Percentiles rank a stretch among this genome's conserved stretches.
Evolutionary conservation across 768 basidiomycete species (phyloP).

Genomic region (Lentinula sp.): DNA sequence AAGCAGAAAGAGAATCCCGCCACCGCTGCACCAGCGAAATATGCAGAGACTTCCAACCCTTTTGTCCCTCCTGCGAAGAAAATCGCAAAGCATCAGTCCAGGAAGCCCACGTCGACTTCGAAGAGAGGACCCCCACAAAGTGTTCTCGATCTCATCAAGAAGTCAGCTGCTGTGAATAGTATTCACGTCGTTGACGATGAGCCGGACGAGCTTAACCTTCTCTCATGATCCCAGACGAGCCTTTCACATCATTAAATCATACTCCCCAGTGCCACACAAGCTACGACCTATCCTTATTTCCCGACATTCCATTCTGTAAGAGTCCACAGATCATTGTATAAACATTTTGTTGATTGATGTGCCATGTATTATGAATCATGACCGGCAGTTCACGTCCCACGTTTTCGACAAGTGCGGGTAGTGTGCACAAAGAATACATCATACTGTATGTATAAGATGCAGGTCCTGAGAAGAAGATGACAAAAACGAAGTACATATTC

Average conservation of each 20-base stretch:
- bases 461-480: too few species aligned
- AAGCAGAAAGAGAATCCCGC: conserved; percentile 3
- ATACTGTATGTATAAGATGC: too few species aligned
- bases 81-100: not conserved
- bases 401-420: too few species aligned
- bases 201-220: conserved; percentile 6
- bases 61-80: not conserved
- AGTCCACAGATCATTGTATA: too few species aligned
- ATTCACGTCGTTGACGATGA: not conserved
- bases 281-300: not conserved
- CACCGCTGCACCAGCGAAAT: not conserved
- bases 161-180: not conserved
- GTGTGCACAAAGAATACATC: too few species aligned
- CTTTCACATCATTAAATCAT: not conserved
- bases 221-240: not conserved
- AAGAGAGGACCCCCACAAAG: conserved; percentile 4
- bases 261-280: not conserved
- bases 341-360: too few species aligned
- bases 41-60: not conserved
- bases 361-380: too few species aligned
- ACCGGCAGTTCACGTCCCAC: too few species aligned
- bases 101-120: not conserved
- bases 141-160: conserved; percentile 5
- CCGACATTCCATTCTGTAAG: too few species aligned
- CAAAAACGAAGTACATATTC: too few species aligned